Percentiles rank a stretch among this genome's conserved stretches.
These are phyloP conservation scores for Endocladia muricata DNA, from an alignment of 31 red algal species.

Conservation along the genomic window DNA sequence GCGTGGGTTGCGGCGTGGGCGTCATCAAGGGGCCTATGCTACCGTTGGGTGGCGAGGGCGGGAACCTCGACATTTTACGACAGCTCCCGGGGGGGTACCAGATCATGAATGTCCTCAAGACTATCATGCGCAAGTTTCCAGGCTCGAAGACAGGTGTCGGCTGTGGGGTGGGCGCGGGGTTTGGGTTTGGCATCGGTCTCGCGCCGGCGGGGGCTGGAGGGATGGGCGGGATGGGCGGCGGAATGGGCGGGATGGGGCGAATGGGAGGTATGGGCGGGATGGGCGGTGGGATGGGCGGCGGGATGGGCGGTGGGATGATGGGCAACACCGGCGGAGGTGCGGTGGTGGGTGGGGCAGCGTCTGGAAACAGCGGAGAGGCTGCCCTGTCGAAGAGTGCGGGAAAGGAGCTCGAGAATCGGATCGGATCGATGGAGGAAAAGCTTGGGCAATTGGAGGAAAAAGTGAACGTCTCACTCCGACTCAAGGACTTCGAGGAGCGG, in stretches of 20 bases:
- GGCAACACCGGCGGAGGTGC: conserved; percentile 1
- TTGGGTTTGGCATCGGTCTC: conserved; percentile 95
- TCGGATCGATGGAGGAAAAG: conserved; percentile 61
- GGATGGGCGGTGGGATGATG: conserved; percentile 6
- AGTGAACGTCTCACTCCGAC: conserved; percentile 43
- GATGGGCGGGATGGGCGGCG: conserved; percentile 31
- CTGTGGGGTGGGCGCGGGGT: conserved; percentile 94
- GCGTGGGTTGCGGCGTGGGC: conserved; percentile 95
- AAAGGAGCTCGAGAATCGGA: conserved; percentile 54
- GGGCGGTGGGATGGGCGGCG: conserved; percentile 8
- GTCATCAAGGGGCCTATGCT: conserved; percentile 87
- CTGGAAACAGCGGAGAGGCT: not conserved
- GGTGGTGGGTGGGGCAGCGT: not conserved
- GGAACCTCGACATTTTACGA: conserved; percentile 68
- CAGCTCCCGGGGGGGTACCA: conserved; percentile 93
- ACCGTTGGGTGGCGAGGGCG: conserved; percentile 45
- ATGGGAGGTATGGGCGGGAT: conserved; percentile 20
- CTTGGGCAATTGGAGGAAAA: conserved; percentile 64
- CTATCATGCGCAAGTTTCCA: conserved; percentile 83
- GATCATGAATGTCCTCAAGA: conserved; percentile 78
- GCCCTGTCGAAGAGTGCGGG: too few species aligned
- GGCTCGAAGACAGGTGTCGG: conserved; percentile 88
- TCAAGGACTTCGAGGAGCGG: conserved; percentile 77
- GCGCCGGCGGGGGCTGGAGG: conserved; percentile 70
- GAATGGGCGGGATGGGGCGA: conserved; percentile 34